phyloP scores from a whole-genome alignment of 306 rosid genomes.

The Cucumis melo region DNA sequence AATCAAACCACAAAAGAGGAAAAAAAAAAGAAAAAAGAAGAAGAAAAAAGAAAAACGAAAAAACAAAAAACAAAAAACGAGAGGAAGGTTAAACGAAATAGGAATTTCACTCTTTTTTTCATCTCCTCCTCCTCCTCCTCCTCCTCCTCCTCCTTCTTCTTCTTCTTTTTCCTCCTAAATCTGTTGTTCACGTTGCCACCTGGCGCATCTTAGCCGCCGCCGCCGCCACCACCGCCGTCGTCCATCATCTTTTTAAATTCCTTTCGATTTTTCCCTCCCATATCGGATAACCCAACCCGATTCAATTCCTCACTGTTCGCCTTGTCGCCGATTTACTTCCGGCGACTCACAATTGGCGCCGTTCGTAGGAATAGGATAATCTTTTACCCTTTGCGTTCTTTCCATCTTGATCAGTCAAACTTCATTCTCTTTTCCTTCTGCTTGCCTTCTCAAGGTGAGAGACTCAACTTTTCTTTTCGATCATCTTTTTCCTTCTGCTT shows the following conservation, averaged over 20 bases:
- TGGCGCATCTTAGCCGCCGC: slow-evolving; percentile 24
- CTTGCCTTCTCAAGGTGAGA: slow-evolving; percentile 30
- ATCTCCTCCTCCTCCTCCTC: background rate
- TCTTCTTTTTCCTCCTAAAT: slow-evolving; percentile 28
- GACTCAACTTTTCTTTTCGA: slow-evolving; percentile 12
- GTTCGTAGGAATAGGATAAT: slow-evolving; percentile 11
- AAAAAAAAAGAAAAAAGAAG: background rate
- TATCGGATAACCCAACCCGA: slow-evolving; percentile 12
- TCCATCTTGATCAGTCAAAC: slow-evolving; percentile 14
- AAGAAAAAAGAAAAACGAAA: slow-evolving; percentile 1
- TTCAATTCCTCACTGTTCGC: slow-evolving; percentile 9
- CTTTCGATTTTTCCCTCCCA: background rate
- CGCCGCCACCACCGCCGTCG: slow-evolving; percentile 15
- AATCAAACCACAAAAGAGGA: background rate
- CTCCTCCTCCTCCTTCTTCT: background rate
- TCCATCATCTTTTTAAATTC: background rate
- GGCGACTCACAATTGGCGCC: slow-evolving; percentile 25
- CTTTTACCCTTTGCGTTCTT: slow-evolving; percentile 24
- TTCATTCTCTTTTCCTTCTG: slow-evolving; percentile 10
- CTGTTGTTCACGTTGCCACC: slow-evolving; percentile 28
- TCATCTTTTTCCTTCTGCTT: slow-evolving; percentile 12
- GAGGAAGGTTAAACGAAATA: slow-evolving; percentile 5
- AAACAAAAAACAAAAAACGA: background rate
- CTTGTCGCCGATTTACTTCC: slow-evolving; percentile 34
- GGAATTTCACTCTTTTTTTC: slow-evolving; percentile 16